A percentile compares a stretch with the other conserved stretches of the same genome.
These are phyloP conservation scores for Wallacemonas rigidus DNA, from an alignment of 208 protist species.

Conservation along the genomic window DNA sequence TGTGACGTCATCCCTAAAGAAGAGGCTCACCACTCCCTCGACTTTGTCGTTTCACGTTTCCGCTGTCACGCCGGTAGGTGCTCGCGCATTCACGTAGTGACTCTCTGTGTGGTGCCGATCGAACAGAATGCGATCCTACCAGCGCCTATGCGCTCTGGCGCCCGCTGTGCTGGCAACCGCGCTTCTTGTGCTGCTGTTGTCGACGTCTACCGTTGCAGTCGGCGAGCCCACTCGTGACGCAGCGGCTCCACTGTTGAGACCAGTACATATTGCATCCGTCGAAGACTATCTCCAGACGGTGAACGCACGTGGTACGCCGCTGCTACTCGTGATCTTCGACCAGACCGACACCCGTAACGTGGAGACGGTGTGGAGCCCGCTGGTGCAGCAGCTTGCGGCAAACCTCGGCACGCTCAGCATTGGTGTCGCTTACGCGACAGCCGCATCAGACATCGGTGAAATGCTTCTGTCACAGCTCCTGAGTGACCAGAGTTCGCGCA, in stretches of 20 bases:
- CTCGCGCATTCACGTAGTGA: too few species aligned
- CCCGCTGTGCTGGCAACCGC: too few species aligned
- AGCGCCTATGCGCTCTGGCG: too few species aligned
- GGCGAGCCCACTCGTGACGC: not conserved
- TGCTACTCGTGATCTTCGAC: conserved; percentile 10
- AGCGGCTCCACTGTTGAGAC: not conserved
- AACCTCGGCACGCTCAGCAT: conserved; percentile 27
- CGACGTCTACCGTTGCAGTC: not conserved
- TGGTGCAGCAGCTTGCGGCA: conserved; percentile 22
- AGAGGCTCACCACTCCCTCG: too few species aligned
- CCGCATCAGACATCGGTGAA: conserved; percentile 23
- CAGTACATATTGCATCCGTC: not conserved
- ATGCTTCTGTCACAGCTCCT: conserved; percentile 14
- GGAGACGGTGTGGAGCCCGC: conserved; percentile 24
- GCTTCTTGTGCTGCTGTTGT: too few species aligned
- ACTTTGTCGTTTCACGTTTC: too few species aligned
- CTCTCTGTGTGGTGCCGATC: too few species aligned
- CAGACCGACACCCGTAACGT: not conserved
- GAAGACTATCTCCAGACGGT: not conserved
- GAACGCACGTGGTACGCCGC: conserved; percentile 1
- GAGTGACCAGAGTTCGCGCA: not conserved
- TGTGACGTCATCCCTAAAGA: too few species aligned
- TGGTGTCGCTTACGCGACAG: conserved; percentile 18
- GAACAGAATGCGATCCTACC: too few species aligned
- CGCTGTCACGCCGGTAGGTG: too few species aligned